Conservation (phyloP, 768 basidiomycete species). For the Collybia sp. region DNA sequence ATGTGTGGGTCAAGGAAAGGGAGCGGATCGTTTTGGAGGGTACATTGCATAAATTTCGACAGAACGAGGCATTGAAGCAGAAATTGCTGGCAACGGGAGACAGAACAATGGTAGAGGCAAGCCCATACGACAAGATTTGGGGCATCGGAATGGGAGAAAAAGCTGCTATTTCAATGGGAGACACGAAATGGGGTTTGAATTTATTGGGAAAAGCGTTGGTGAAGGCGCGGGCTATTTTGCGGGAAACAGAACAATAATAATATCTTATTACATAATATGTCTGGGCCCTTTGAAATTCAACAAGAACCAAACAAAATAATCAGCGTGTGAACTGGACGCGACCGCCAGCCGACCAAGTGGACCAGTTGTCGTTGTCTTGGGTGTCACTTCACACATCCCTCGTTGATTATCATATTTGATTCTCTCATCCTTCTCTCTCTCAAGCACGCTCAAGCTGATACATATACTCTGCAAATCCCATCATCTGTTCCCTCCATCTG, state of each 20-base stretch:
- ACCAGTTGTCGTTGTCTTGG: no score
- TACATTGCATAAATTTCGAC: constrained; percentile 49
- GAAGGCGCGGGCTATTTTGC: constrained; percentile 30
- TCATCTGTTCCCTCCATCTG: no score
- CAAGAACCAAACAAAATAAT: no score
- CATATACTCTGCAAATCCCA: constrained; percentile 9
- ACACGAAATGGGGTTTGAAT: constrained; percentile 51
- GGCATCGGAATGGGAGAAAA: constrained; percentile 52
- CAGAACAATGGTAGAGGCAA: constrained; percentile 50
- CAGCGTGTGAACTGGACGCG: no score
- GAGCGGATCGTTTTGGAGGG: constrained; percentile 49
- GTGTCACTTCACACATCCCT: no score
- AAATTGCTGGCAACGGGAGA: constrained; percentile 44
- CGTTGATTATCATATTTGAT: no score
- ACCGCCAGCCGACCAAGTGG: no score
- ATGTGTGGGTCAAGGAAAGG: constrained; percentile 39
- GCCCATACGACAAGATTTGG: constrained; percentile 60
- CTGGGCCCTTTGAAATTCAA: no score
- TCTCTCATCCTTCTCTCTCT: no score
- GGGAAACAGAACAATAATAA: constrained; percentile 8
- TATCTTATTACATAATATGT: no score
- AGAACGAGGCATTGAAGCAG: constrained; percentile 35
- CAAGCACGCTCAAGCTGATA: no score
- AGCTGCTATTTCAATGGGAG: constrained; percentile 35
- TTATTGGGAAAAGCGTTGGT: constrained; percentile 46